Base-by-base conservation (phyloP, 2,329 filamentous ascomycete species). In the Aspergillus sp. region DNA sequence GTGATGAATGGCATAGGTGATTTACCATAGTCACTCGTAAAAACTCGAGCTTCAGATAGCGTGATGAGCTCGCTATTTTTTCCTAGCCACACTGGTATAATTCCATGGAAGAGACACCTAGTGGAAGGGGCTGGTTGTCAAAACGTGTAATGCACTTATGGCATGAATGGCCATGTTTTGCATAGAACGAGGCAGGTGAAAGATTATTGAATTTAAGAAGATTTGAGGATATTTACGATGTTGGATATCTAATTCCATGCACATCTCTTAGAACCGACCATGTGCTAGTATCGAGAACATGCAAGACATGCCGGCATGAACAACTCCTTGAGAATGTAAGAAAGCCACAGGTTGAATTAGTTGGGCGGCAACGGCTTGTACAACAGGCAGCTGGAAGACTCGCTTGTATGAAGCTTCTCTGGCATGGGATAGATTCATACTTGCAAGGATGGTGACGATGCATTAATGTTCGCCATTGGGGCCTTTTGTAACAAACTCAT, bases 21-120 rank as follows among this genome's bases (percentile, higher is more conserved):
- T 50, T 62, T 57, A 42, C 56, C 57, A 54, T 60, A 62, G 48
- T 62, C 57, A 50, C 53, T 46, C 43, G 61, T 42, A 44, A 57
- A 25, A 22, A 61, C 55, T 13, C 41, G 13, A 37, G 57, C 53
- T 48, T 62, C 55, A 10, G 51, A 47, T 10, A 56, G 44, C 4
- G 50, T 39, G 42, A 63, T 39, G 9, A 47, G 47, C 44, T 61
- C 52, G 45, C 59, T 59, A 32, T 23, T 41, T 44, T 54, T 49
- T 13, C 60, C 60, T 9, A 61, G 55, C 59, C 58, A 61, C 13
- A 53, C 42, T 1, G 57, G 58, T 10, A 56, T 45, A 48, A 57
- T 41, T 15, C 15, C 51, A 38, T 60, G 30, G 44, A 41, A 43
- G 58, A 54, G n/a, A 62, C 54, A n/a, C 50, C 53, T 2, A 30